Percentiles rank a stretch among this genome's conserved stretches.
Conservation (phyloP, 164 flowering plant species). For the Tetrastigma voinierianum region DNA sequence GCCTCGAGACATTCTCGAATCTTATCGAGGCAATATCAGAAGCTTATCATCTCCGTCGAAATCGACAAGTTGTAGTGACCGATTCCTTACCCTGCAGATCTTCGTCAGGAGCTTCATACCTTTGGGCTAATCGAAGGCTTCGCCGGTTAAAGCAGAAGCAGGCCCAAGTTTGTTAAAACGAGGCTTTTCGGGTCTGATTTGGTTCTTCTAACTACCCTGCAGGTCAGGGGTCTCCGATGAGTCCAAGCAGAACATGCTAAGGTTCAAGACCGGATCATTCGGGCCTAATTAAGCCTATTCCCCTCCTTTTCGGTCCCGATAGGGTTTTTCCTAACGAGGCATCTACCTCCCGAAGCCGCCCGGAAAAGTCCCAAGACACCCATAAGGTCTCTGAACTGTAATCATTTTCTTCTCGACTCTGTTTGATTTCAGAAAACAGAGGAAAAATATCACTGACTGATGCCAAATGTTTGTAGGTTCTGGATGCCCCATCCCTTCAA, state of each 20-base stretch:
- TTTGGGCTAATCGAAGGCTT: constrained; percentile 89
- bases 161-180: constrained; percentile 67
- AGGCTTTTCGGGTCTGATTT: constrained; percentile 92
- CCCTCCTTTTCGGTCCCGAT: constrained; percentile 59
- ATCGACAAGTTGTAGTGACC: constrained; percentile 64
- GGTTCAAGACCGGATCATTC: constrained; percentile 77
- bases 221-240: constrained; percentile 70
- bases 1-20: constrained; percentile 51
- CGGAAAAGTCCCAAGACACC: constrained; percentile 94
- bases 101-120: constrained; percentile 83
- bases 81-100: constrained; percentile 98
- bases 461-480: constrained; percentile 52
- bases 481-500: constrained; percentile 98
- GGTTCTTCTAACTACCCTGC: constrained; percentile 71
- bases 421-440: neutral
- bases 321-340: constrained; percentile 42
- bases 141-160: constrained; percentile 81
- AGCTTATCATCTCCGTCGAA: constrained; percentile 60
- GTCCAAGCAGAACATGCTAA: constrained; percentile 85
- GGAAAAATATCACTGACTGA: constrained; percentile 4
- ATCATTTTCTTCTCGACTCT: neutral
- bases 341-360: constrained; percentile 85
- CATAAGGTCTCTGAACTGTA: constrained; percentile 51
- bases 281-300: constrained; percentile 71
- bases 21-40: constrained; percentile 40